Base-by-base conservation (phyloP, 2,329 filamentous ascomycete species). In the Emericellopsis cladophorae region DNA sequence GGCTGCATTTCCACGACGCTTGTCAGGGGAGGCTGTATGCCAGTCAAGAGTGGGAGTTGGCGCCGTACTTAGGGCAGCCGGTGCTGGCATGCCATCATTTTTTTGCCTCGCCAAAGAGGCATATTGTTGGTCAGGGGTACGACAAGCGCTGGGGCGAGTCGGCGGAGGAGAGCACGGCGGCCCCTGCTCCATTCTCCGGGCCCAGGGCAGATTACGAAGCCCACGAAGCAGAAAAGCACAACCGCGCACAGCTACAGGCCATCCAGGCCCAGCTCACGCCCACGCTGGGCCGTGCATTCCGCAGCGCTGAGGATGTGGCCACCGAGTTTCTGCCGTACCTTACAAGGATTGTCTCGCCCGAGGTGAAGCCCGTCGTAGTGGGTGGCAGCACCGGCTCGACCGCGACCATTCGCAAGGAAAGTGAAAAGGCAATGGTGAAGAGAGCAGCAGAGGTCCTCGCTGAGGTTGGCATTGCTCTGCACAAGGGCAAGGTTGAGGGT, bases 11-110 rank as follows among this genome's bases (percentile, higher is more conserved):
- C 60, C 85, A 95, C 59, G 92, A 96, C 52, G 67, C 70, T 1
- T 79, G 94, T 46, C 87, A 86, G 21, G 79, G 81, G 1, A 78
- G 81, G 32, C 72, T 96, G 2, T 93, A 81, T 55, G 67, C 77
- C n/a, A 80, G 76, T 44, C 90, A 95, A 57, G 89, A 94, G 42
- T 98, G 92, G 84, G 92, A 98, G 59, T 67, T 98, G 14, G 76
- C 75, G 1, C 81, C 86, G 0, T 98, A 98, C 57, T 74, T 96
- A 38, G 85, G 81, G 51, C 84, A 92, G 49, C 81, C 90, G 0
- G 74, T 92, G 14, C 73, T 96, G 2, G 92, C 86, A 4, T 95
- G 94, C 54, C 93, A 98, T 56, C 72, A 86, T 54, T 72, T 98
- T 11, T 98, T 98, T 54, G 85, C 89, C 4, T 82, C 84, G 1